A percentile compares a stretch with the other conserved stretches of the same genome.
These are phyloP conservation scores for Aspergillus biplanus DNA, from an alignment of 495 filamentous ascomycete species.

Conservation along the genomic window DNA sequence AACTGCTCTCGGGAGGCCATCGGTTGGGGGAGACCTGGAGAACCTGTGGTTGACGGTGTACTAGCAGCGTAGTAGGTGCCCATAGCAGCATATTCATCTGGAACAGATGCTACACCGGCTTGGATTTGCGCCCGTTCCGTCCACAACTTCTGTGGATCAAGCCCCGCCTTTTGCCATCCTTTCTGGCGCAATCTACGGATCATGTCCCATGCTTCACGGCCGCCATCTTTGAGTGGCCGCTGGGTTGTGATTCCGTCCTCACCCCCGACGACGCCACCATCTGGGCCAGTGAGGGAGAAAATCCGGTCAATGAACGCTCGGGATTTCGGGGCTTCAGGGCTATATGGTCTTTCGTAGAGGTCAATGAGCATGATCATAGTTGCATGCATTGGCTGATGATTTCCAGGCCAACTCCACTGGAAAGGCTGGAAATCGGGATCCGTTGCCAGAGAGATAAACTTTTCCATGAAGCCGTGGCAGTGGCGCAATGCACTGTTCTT, in stretches of 20 bases:
- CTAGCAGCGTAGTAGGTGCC: slow-evolving; percentile 18
- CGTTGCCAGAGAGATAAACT: slow-evolving; percentile 56
- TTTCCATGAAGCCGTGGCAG: slow-evolving; percentile 59
- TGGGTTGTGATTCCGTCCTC: slow-evolving; percentile 53
- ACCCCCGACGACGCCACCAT: slow-evolving; percentile 55
- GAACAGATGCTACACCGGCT: slow-evolving; percentile 34
- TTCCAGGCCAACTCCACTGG: slow-evolving; percentile 62
- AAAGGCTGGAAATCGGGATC: slow-evolving; percentile 59
- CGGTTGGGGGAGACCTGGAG: slow-evolving; percentile 14
- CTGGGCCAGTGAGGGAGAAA: slow-evolving; percentile 54
- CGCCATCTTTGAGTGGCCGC: slow-evolving; percentile 55
- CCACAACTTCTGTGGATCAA: slow-evolving; percentile 51
- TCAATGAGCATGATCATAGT: slow-evolving; percentile 63
- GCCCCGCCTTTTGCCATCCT: slow-evolving; percentile 53
- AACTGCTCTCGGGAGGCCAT: slow-evolving; percentile 24
- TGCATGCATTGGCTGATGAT: slow-evolving; percentile 61
- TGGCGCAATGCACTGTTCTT: slow-evolving; percentile 53
- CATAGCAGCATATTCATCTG: slow-evolving; percentile 26
- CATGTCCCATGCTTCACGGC: slow-evolving; percentile 60
- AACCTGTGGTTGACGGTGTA: not conserved
- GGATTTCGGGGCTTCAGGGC: slow-evolving; percentile 50
- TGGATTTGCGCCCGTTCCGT: slow-evolving; percentile 52
- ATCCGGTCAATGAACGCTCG: slow-evolving; percentile 56
- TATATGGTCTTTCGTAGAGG: slow-evolving; percentile 54
- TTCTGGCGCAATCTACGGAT: slow-evolving; percentile 55